Percentiles rank a stretch among this genome's conserved stretches.
These are phyloP conservation scores for Geotrichum histeridarum DNA, from an alignment of 1,139 yeast species.

Conservation along the genomic window DNA sequence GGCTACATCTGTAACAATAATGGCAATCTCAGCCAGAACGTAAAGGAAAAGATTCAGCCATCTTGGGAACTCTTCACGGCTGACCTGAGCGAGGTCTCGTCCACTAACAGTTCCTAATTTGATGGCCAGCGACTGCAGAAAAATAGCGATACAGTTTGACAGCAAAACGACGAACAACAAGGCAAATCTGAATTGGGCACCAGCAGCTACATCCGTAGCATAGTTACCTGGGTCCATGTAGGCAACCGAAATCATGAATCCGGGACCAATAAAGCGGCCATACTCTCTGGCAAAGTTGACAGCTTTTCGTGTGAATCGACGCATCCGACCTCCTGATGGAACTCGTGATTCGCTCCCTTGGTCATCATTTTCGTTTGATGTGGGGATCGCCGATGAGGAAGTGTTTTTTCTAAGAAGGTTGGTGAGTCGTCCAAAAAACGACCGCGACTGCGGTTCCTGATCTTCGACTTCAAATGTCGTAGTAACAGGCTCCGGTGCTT, in stretches of 20 bases:
- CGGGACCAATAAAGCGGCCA: slow-evolving; percentile 77
- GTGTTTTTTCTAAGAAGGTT: too few species aligned
- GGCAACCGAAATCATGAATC: slow-evolving; percentile 90
- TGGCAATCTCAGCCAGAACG: slow-evolving; percentile 76
- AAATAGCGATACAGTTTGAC: slow-evolving; percentile 81
- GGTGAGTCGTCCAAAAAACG: too few species aligned
- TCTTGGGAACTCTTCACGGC: slow-evolving; percentile 66
- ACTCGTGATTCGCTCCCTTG: too few species aligned
- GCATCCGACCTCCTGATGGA: too few species aligned
- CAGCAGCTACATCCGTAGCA: slow-evolving; percentile 91
- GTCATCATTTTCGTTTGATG: too few species aligned
- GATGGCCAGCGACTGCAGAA: slow-evolving; percentile 77
- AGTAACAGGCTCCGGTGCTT: too few species aligned
- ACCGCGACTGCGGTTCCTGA: too few species aligned
- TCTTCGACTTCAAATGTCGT: too few species aligned
- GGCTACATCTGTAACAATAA: slow-evolving; percentile 87
- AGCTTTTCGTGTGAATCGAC: neutral
- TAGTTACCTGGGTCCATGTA: slow-evolving; percentile 98
- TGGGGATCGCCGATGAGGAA: too few species aligned
- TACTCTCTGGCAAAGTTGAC: slow-evolving; percentile 41
- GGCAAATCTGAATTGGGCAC: slow-evolving; percentile 80
- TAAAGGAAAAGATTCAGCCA: slow-evolving; percentile 61
- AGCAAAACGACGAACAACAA: slow-evolving; percentile 73
- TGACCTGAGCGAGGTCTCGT: slow-evolving; percentile 78
- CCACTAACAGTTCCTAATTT: slow-evolving; percentile 90